A percentile compares a stretch with the other conserved stretches of the same genome.
phyloP scores from a whole-genome alignment of 2,329 filamentous ascomycete species.

The Endothia cerciana region DNA sequence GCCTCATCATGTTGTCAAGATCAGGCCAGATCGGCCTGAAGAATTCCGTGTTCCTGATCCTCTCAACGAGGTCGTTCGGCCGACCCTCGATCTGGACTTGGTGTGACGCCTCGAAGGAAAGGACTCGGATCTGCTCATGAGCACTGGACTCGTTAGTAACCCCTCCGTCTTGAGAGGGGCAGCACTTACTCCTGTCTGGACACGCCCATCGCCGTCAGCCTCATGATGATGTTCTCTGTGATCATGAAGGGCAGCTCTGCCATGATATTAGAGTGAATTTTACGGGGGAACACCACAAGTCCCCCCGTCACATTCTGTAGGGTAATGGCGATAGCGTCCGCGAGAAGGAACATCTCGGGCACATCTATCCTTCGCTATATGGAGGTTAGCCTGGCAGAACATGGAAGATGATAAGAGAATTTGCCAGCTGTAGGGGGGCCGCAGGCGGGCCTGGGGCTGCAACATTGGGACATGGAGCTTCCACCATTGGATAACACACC shows the following conservation, averaged over 20 bases:
- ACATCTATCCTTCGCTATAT: constrained; percentile 62
- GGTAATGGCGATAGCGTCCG: constrained; percentile 69
- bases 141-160: no score
- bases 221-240: constrained; percentile 75
- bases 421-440: neutral
- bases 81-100: constrained; percentile 66
- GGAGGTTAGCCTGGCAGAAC: neutral
- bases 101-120: constrained; percentile 74
- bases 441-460: no score
- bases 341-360: constrained; percentile 68
- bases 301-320: constrained; percentile 38
- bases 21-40: no score
- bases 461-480: no score
- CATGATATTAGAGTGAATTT: constrained; percentile 69
- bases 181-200: constrained; percentile 81
- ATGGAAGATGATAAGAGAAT: neutral
- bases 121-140: constrained; percentile 84
- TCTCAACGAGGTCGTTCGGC: constrained; percentile 78
- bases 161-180: no score
- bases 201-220: constrained; percentile 69
- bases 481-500: neutral
- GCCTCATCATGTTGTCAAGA: constrained; percentile 68
- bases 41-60: constrained; percentile 73
- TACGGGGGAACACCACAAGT: constrained; percentile 75
- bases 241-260: constrained; percentile 88